Base-by-base conservation (phyloP, 2,329 filamentous ascomycete genomes). In the Atkinsonella texensis region DNA sequence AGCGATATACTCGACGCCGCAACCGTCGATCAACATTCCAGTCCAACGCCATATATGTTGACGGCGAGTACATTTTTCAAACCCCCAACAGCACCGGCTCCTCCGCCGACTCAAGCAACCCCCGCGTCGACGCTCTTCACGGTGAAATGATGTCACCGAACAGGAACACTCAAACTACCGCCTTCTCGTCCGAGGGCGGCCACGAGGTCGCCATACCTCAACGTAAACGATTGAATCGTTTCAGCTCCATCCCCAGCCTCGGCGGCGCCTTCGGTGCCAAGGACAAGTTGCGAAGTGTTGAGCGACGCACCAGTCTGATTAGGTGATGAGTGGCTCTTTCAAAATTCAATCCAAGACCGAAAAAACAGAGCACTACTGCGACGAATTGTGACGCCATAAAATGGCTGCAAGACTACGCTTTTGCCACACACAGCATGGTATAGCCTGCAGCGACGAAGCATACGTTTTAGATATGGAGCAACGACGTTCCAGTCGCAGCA, bases 11-110 rank as follows among this genome's bases (percentile, higher is more conserved):
- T 49, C 86, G 86, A 63, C 85, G 89, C 66, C 89, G 91, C 62
- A 71, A 82, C 61, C 87, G 91, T 60, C 88, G 91, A 67, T 90
- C 84, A 51, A 93, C 87, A 54, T 95, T 95, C 68, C 83, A 86
- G 64, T 89, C 87, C 64, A 89, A 88, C 62, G 91, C 89, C 32
- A 79, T 87, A 66, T 97, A 97, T 69, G 86, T 96, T 57, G 88
- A 97, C 66, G 93, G 90, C 70, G 91, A 96, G 74, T 96, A 96
- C 73, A 76, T 95, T 67, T 94, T 89, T 76, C 76, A 82, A 63
- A 80, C 76, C 0, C 79, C 80, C 56, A 76, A 69, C 68, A 72
- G 73, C 49, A 81, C 78, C 1, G 78, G 78, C 52, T 80, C 77
- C 17, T 80, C 76, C 5, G 67, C 72, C 46, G 74, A 72, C 52